Percentiles rank a stretch among this genome's conserved stretches.
These are phyloP conservation scores for Metarhizium anisopliae DNA, from an alignment of 2,329 filamentous ascomycete species.

Conservation along the genomic window DNA sequence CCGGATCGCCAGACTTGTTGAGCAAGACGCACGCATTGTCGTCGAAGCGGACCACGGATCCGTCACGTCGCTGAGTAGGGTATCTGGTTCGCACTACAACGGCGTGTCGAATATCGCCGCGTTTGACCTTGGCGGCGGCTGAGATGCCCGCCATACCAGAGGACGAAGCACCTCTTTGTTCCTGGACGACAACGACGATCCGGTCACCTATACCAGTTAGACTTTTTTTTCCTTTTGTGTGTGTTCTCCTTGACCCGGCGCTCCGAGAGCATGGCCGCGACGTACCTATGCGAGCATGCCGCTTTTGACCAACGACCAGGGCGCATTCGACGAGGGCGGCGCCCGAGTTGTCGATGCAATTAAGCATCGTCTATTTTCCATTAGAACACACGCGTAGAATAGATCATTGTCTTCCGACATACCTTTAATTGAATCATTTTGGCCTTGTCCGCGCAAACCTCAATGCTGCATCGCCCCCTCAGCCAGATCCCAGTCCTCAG, in stretches of 20 bases:
- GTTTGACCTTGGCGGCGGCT: conserved; percentile 82
- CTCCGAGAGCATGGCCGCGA: conserved; percentile 1
- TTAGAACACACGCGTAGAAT: neutral
- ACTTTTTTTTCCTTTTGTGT: neutral
- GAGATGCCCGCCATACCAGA: conserved; percentile 63
- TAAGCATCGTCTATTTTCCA: conserved; percentile 72
- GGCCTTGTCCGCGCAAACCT: conserved; percentile 7
- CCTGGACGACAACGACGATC: conserved; percentile 95
- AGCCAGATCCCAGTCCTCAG: neutral
- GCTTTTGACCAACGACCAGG: conserved; percentile 85
- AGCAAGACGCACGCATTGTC: conserved; percentile 97
- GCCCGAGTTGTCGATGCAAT: conserved; percentile 99
- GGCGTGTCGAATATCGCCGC: conserved; percentile 92
- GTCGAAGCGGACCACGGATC: conserved; percentile 85
- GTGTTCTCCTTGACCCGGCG: neutral
- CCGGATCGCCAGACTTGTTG: conserved; percentile 93
- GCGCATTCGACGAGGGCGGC: conserved; percentile 95
- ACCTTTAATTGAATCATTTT: conserved; percentile 92
- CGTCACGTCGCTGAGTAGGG: conserved; percentile 78
- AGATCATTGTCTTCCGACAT: neutral
- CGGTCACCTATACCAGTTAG: conserved; percentile 61
- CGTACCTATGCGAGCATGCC: conserved; percentile 79
- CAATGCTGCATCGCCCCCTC: neutral
- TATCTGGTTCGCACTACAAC: conserved; percentile 90
- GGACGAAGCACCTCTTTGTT: conserved; percentile 73